Conservation (phyloP, 2,329 filamentous ascomycete species). For the Phialemoniopsis sp. region DNA sequence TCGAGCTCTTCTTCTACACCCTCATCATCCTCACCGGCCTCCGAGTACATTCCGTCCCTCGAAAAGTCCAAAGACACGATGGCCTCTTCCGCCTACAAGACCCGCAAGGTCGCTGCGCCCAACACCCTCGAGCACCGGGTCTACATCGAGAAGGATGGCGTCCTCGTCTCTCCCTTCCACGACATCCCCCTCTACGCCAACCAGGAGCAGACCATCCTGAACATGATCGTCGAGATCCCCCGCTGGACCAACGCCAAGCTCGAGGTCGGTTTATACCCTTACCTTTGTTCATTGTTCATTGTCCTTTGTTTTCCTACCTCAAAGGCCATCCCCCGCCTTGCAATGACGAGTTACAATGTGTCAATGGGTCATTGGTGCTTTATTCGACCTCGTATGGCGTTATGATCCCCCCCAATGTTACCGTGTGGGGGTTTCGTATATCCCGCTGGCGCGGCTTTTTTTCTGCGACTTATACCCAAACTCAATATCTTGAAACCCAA, state of each 20-base stretch:
- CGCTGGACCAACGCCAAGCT: slow-evolving; percentile 99
- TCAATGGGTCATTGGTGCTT: no score
- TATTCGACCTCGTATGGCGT: no score
- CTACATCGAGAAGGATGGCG: slow-evolving; percentile 97
- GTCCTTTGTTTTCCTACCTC: no score
- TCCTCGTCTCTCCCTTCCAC: slow-evolving; percentile 92
- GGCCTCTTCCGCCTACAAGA: slow-evolving; percentile 59
- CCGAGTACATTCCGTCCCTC: background rate
- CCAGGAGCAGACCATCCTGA: slow-evolving; percentile 88
- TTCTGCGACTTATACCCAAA: background rate
- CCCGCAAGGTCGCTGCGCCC: slow-evolving; percentile 83
- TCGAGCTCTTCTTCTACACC: slow-evolving; percentile 20
- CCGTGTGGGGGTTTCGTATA: no score
- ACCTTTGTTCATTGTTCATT: background rate
- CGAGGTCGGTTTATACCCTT: slow-evolving; percentile 63
- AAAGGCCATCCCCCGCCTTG: no score
- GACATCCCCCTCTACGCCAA: slow-evolving; percentile 98
- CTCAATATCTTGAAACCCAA: slow-evolving; percentile 1
- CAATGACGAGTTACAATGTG: no score
- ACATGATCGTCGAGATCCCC: slow-evolving; percentile 99
- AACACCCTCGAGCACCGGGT: slow-evolving; percentile 97
- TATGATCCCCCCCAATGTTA: no score
- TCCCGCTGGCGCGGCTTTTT: no score
- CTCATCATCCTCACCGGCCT: slow-evolving; percentile 8
- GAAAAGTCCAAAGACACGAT: slow-evolving; percentile 27